phyloP scores from a whole-genome alignment of 2,329 filamentous ascomycete species.

The Metarhizium humberi region DNA sequence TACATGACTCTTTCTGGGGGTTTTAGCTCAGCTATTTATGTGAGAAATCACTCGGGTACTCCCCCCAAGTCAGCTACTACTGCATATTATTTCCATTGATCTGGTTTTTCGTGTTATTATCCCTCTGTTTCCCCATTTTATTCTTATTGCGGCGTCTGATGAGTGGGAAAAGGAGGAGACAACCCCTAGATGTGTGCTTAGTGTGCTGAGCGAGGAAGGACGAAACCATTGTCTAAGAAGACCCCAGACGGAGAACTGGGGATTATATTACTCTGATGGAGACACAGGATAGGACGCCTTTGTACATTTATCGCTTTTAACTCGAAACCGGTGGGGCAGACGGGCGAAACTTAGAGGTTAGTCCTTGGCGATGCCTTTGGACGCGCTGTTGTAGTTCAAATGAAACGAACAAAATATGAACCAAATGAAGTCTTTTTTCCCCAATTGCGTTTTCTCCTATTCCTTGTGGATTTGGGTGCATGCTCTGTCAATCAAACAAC shows the following conservation, averaged over 20 bases:
- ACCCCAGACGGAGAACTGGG: background rate
- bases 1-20: background rate
- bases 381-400: background rate
- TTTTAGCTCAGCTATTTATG: background rate
- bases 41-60: background rate
- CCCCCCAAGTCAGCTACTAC: constrained; percentile 1
- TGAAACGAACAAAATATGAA: constrained; percentile 10
- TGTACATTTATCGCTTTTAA: constrained; percentile 22
- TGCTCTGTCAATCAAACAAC: too few species aligned
- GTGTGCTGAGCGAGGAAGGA: background rate
- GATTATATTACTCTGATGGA: background rate
- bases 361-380: background rate
- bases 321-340: constrained; percentile 4
- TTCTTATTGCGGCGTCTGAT: constrained; percentile 12
- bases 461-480: too few species aligned
- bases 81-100: constrained; percentile 3
- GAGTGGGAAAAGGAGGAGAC: constrained; percentile 13
- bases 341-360: background rate
- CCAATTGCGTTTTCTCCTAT: background rate
- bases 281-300: constrained; percentile 12
- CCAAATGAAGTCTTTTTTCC: constrained; percentile 7
- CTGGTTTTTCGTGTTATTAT: constrained; percentile 7
- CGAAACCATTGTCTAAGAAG: background rate
- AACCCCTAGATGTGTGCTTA: constrained; percentile 16
- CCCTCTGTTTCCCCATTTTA: constrained; percentile 12